Conservation (phyloP, 768 basidiomycete species). For the Tricholoma terreum region DNA sequence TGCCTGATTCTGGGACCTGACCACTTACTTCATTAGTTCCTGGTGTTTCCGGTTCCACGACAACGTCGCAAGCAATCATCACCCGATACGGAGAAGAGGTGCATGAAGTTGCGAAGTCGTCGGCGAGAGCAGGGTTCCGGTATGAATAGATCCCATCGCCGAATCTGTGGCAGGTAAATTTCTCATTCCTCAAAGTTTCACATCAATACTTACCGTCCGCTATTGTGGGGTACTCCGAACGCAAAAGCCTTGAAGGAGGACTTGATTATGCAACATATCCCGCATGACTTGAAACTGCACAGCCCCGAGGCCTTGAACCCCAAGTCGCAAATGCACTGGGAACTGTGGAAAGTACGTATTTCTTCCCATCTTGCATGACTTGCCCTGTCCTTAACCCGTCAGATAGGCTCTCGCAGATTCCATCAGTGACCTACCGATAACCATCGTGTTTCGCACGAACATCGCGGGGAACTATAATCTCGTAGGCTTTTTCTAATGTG, state of each 20-base stretch:
- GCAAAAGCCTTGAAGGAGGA: slow-evolving; percentile 56
- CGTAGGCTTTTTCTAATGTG: slow-evolving; percentile 54
- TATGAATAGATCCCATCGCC: slow-evolving; percentile 66
- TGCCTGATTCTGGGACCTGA: background rate
- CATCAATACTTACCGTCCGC: slow-evolving; percentile 46
- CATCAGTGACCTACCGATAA: slow-evolving; percentile 38
- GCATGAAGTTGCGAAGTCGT: slow-evolving; percentile 62
- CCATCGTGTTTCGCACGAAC: slow-evolving; percentile 43
- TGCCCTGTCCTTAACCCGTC: slow-evolving; percentile 24
- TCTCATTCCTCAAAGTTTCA: background rate
- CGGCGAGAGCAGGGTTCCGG: slow-evolving; percentile 54
- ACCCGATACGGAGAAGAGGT: slow-evolving; percentile 65
- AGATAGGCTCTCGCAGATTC: background rate
- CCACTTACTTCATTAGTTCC: slow-evolving; percentile 13
- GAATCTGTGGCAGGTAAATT: slow-evolving; percentile 34
- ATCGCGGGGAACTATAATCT: slow-evolving; percentile 43
- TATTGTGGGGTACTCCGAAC: slow-evolving; percentile 51
- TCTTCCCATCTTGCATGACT: slow-evolving; percentile 38
- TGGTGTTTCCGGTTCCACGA: slow-evolving; percentile 36
- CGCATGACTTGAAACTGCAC: slow-evolving; percentile 62
- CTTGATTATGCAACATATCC: slow-evolving; percentile 58
- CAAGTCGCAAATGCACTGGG: slow-evolving; percentile 68
- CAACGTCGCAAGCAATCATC: slow-evolving; percentile 57
- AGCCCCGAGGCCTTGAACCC: slow-evolving; percentile 49
- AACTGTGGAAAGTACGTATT: slow-evolving; percentile 59